These are phyloP conservation scores for Kodamaea arcana DNA, from an alignment of 1,139 yeast species.

Conservation along the genomic window DNA sequence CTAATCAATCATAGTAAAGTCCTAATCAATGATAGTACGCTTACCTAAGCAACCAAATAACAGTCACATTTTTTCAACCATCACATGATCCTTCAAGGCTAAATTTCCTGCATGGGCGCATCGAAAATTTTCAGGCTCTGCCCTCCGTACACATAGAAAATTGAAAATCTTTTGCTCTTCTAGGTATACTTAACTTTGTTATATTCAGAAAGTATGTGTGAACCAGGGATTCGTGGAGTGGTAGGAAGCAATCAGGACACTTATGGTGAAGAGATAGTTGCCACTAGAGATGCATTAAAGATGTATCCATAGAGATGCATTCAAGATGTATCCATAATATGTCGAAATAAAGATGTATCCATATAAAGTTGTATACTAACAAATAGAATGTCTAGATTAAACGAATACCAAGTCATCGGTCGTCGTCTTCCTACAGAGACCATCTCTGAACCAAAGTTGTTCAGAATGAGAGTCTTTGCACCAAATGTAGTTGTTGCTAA, in stretches of 20 bases:
- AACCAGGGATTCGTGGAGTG: too few relatives aligned
- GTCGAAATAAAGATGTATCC: too few relatives aligned
- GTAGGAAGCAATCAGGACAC: too few relatives aligned
- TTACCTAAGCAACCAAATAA: too few relatives aligned
- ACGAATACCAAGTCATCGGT: slow-evolving; percentile 99
- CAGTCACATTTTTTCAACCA: not conserved
- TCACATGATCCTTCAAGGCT: slow-evolving; percentile 12
- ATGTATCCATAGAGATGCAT: too few relatives aligned
- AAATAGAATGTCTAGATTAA: slow-evolving; percentile 73
- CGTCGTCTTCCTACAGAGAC: slow-evolving; percentile 99
- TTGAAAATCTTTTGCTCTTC: slow-evolving; percentile 3
- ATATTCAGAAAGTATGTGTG: slow-evolving; percentile 3
- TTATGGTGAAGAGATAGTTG: too few relatives aligned
- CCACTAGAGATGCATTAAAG: too few relatives aligned
- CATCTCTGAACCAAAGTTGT: slow-evolving; percentile 99
- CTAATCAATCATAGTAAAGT: too few relatives aligned
- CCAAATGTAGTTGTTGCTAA: slow-evolving; percentile 98
- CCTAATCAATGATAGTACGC: too few relatives aligned
- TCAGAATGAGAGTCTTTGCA: slow-evolving; percentile 99
- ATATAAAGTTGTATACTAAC: slow-evolving; percentile 17
- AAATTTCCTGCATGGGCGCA: slow-evolving; percentile 12
- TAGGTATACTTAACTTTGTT: slow-evolving; percentile 2
- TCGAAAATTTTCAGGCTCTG: not conserved
- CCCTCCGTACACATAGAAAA: not conserved
- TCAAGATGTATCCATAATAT: too few relatives aligned